A percentile compares a stretch with the other conserved stretches of the same genome.
Conservation (phyloP, 768 basidiomycete genomes). For the Lentinula raphanica region DNA sequence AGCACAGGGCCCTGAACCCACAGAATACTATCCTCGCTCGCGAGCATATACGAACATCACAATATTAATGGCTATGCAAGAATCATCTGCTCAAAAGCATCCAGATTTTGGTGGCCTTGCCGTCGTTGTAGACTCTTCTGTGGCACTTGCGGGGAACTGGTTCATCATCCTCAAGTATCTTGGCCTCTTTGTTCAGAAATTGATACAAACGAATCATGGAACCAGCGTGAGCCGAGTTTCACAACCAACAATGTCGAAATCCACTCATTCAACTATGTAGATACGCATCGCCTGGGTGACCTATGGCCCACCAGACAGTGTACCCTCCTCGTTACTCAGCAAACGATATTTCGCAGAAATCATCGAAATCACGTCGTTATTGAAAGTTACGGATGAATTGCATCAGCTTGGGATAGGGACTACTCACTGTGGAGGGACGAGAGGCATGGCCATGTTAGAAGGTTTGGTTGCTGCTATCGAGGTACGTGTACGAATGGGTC, state of each 20-base stretch:
- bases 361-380: constrained; percentile 32
- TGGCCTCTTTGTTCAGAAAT: background rate
- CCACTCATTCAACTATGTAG: background rate
- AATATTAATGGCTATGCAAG: background rate
- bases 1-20: too few species aligned
- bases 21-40: too few species aligned
- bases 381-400: constrained; percentile 37
- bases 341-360: constrained; percentile 53
- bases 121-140: constrained; percentile 2
- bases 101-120: background rate
- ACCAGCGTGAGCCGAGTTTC: background rate
- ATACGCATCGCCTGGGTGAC: constrained; percentile 48
- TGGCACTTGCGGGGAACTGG: background rate
- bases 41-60: background rate
- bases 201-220: background rate
- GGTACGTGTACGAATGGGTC: constrained; percentile 30
- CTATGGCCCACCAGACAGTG: constrained; percentile 56
- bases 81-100: background rate
- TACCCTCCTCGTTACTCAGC: constrained; percentile 49
- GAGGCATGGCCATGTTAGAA: constrained; percentile 66
- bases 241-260: background rate
- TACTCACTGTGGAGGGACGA: constrained; percentile 40
- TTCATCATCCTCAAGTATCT: background rate
- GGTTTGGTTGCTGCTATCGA: constrained; percentile 67
- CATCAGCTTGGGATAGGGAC: constrained; percentile 52